Conservation (phyloP, 2,329 filamentous ascomycete genomes). For the Phyllosticta citriasiana region DNA sequence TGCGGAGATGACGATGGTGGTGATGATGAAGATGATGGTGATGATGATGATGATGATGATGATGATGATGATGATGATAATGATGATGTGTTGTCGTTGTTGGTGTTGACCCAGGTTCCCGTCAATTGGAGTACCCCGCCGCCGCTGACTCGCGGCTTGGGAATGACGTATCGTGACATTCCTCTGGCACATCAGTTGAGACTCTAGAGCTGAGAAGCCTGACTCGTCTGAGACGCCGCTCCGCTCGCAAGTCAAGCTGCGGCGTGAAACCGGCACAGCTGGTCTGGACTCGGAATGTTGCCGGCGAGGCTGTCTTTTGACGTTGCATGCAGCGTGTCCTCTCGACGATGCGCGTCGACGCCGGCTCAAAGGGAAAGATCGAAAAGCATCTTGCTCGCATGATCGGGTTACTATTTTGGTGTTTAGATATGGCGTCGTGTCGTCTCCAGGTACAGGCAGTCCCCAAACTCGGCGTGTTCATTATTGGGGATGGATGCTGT, state of each 20-base stretch:
- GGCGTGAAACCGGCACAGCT: no score
- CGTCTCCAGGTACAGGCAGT: neutral
- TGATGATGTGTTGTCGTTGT: neutral
- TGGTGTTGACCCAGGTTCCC: no score
- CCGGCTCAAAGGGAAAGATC: neutral
- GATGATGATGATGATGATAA: neutral
- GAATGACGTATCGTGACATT: no score
- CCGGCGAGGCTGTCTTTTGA: no score
- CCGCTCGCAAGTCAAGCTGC: no score
- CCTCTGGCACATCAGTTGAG: no score
- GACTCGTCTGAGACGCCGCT: no score
- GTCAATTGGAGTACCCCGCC: no score
- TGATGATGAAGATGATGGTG: no score
- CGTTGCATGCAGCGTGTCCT: neutral
- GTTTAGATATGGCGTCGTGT: neutral
- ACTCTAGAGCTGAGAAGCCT: no score
- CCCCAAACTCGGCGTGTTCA: neutral
- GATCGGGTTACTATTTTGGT: neutral
- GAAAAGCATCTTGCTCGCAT: neutral
- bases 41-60: neutral
- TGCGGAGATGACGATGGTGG: neutral
- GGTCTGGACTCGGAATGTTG: no score
- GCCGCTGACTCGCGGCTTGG: no score
- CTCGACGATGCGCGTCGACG: neutral
- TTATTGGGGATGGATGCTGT: neutral